Evolutionary conservation across 305 asterid species (phyloP).

Genomic region (Fraxinus velutina): DNA sequence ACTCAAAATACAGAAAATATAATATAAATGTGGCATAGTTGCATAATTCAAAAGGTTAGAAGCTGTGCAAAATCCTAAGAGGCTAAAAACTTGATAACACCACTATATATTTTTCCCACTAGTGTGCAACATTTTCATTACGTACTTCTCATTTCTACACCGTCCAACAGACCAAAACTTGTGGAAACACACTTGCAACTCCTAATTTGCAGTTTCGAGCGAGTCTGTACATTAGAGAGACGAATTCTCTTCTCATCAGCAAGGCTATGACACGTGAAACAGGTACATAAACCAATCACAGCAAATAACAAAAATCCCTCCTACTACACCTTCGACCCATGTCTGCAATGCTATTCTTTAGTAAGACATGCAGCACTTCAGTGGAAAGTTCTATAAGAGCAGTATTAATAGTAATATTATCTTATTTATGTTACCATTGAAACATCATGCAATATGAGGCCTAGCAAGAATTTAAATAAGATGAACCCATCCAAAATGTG

Average conservation of each 20-base stretch:
- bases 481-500: not conserved
- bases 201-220: not conserved
- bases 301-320: not conserved
- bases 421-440: not conserved
- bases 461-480: not conserved
- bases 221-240: not conserved
- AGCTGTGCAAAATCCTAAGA: not conserved
- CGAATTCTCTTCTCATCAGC: not conserved
- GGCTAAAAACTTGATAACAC: not conserved
- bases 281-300: not conserved
- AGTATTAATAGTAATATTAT: not conserved
- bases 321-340: not conserved
- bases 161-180: not conserved
- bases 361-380: not conserved
- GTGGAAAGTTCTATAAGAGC: not conserved
- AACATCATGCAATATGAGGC: constrained; percentile 7
- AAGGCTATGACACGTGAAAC: not conserved
- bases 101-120: not conserved
- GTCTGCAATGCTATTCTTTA: not conserved
- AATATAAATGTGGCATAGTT: not conserved
- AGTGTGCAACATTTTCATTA: not conserved
- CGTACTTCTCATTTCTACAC: not conserved
- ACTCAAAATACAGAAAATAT: not conserved
- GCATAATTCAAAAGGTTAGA: not conserved
- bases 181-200: not conserved